These are phyloP conservation scores for Phytophthora hibernalis DNA, from an alignment of 352 stramenopile genomes.

Conservation along the genomic window DNA sequence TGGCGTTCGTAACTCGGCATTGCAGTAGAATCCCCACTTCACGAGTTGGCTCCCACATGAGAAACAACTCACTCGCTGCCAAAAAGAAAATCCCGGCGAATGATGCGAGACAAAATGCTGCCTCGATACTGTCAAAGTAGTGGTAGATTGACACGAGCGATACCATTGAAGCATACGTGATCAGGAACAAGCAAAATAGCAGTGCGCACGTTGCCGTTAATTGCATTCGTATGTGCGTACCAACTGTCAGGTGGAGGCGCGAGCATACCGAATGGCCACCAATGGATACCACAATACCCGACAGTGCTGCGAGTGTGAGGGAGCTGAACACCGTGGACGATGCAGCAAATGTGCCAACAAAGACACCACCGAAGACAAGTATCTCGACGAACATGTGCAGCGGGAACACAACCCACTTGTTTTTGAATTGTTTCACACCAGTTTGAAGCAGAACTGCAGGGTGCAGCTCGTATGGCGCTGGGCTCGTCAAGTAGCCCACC, in stretches of 20 bases:
- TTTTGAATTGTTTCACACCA: slow-evolving; percentile 66
- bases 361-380: slow-evolving; percentile 73
- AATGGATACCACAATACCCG: slow-evolving; percentile 77
- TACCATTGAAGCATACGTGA: slow-evolving; percentile 75
- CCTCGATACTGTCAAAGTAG: slow-evolving; percentile 87
- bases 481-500: slow-evolving; percentile 74
- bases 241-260: slow-evolving; percentile 63
- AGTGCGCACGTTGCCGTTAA: slow-evolving; percentile 79
- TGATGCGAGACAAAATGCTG: slow-evolving; percentile 82
- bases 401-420: slow-evolving; percentile 79
- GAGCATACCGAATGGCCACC: slow-evolving; percentile 76
- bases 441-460: slow-evolving; percentile 61
- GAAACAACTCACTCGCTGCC: slow-evolving; percentile 78
- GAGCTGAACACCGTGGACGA: slow-evolving; percentile 81
- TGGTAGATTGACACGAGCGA: slow-evolving; percentile 85
- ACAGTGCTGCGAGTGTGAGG: slow-evolving; percentile 73
- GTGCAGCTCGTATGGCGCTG: slow-evolving; percentile 65
- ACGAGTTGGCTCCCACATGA: slow-evolving; percentile 84
- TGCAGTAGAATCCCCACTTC: slow-evolving; percentile 80
- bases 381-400: slow-evolving; percentile 82
- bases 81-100: slow-evolving; percentile 84
- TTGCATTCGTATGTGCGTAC: slow-evolving; percentile 57
- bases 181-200: slow-evolving; percentile 76
- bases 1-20: slow-evolving; percentile 75
- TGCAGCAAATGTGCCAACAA: slow-evolving; percentile 75